Evolutionary conservation across 768 basidiomycete species (phyloP).

Genomic region (Crepidotus variabilis): DNA sequence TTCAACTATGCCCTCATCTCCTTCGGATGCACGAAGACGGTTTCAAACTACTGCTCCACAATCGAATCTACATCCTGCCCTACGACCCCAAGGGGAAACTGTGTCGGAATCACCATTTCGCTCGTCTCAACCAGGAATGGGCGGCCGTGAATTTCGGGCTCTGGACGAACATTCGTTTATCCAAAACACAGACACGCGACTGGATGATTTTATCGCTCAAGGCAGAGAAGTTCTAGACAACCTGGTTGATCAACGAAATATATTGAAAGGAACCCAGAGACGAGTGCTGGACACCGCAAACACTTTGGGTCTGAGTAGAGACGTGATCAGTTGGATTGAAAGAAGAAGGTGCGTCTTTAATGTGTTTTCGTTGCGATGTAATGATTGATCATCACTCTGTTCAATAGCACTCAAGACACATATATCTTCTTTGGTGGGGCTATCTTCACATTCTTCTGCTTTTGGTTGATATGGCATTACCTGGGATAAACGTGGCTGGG

Average conservation of each 20-base stretch:
- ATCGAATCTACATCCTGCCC: constrained; percentile 52
- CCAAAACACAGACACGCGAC: constrained; percentile 70
- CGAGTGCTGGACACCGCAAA: constrained; percentile 88
- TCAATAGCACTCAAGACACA: constrained; percentile 83
- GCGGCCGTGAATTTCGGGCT: constrained; percentile 70
- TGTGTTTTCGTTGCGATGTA: background rate
- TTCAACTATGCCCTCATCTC: constrained; percentile 34
- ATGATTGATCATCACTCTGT: background rate
- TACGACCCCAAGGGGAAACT: constrained; percentile 44
- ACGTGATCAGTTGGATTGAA: constrained; percentile 98
- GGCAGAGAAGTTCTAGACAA: constrained; percentile 91
- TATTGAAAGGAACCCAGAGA: constrained; percentile 92
- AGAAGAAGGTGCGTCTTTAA: constrained; percentile 66
- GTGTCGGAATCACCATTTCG: constrained; percentile 87
- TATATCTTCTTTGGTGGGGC: constrained; percentile 89
- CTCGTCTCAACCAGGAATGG: constrained; percentile 48
- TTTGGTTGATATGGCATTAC: constrained; percentile 91
- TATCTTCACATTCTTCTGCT: constrained; percentile 86
- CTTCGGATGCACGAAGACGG: constrained; percentile 65
- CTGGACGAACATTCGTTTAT: constrained; percentile 88
- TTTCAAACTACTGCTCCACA: constrained; percentile 45
- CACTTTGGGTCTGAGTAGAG: constrained; percentile 87
- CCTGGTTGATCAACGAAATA: constrained; percentile 85
- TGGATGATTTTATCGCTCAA: constrained; percentile 92
- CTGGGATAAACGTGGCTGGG: constrained; percentile 46